Percentiles rank a stretch among this genome's conserved stretches.
These are phyloP conservation scores for Macadamia integrifolia DNA, from an alignment of 164 flowering plant genomes.

Conservation along the genomic window DNA sequence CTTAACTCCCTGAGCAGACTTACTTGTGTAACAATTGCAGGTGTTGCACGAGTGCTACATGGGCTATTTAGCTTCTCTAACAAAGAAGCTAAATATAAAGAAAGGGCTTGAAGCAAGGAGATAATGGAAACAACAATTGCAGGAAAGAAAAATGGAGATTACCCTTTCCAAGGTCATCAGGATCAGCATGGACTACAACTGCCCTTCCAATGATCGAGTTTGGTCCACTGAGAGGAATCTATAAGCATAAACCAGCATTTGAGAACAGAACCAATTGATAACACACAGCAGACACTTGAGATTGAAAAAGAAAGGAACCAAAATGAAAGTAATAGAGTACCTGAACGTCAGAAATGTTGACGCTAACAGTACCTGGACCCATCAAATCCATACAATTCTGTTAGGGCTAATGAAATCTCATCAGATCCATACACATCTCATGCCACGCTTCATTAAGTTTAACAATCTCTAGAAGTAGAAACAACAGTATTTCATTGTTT, in stretches of 20 bases:
- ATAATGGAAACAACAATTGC: neutral
- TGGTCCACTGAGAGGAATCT: constrained; percentile 90
- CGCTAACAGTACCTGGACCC: constrained; percentile 54
- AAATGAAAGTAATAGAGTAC: constrained; percentile 23
- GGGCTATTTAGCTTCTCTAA: too few species aligned
- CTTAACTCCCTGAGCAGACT: too few species aligned
- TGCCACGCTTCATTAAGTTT: neutral
- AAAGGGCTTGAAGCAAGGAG: neutral
- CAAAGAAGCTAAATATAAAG: too few species aligned
- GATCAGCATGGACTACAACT: constrained; percentile 94
- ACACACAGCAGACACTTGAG: neutral
- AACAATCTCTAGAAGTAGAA: neutral
- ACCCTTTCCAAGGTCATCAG: constrained; percentile 99
- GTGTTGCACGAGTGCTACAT: too few species aligned
- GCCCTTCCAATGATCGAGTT: constrained; percentile 92
- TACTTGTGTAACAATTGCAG: too few species aligned
- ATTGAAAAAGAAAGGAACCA: neutral
- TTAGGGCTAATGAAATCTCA: neutral
- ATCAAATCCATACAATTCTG: neutral
- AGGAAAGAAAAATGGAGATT: constrained; percentile 3
- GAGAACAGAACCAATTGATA: neutral
- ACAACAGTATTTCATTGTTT: neutral
- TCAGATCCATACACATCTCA: neutral
- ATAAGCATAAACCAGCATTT: constrained; percentile 13
- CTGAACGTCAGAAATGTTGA: constrained; percentile 69